These are phyloP conservation scores for Sindora glabra DNA, from an alignment of 306 rosid genomes.

Conservation along the genomic window DNA sequence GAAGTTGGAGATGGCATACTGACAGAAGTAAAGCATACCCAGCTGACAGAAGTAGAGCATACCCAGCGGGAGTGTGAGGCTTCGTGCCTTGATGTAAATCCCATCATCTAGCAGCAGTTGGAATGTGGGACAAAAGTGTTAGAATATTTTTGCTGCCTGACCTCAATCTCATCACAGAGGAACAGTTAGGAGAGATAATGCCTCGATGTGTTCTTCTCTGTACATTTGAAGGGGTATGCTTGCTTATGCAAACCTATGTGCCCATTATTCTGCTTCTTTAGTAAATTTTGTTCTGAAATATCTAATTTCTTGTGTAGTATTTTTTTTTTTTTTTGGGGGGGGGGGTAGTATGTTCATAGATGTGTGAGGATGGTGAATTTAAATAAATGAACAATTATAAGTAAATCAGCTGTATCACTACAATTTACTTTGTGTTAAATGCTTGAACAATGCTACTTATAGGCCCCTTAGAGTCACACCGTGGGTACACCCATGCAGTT, in stretches of 20 bases:
- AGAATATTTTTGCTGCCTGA: conserved; percentile 84
- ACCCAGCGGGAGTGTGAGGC: conserved; percentile 78
- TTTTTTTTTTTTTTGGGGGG: no score
- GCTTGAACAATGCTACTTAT: no score
- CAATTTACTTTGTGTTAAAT: no score
- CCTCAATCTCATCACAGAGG: conserved; percentile 77
- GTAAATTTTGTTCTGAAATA: neutral
- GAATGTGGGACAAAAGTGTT: conserved; percentile 99
- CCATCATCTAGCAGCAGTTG: conserved; percentile 85
- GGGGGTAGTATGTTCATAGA: no score
- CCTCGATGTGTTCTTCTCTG: conserved; percentile 99
- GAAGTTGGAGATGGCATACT: conserved; percentile 81
- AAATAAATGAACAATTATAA: no score
- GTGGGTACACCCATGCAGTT: no score
- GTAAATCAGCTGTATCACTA: no score
- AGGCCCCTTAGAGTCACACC: no score
- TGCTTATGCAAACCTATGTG: conserved; percentile 7
- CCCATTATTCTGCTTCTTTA: neutral
- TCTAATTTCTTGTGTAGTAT: neutral
- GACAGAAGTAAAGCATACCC: conserved; percentile 52
- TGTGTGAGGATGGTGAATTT: no score
- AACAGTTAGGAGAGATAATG: conserved; percentile 90
- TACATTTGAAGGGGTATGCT: conserved; percentile 90
- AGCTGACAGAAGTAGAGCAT: no score
- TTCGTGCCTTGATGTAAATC: conserved; percentile 87